Base-by-base conservation (phyloP, 768 basidiomycete species). In the Rhodotorula paludigena region DNA sequence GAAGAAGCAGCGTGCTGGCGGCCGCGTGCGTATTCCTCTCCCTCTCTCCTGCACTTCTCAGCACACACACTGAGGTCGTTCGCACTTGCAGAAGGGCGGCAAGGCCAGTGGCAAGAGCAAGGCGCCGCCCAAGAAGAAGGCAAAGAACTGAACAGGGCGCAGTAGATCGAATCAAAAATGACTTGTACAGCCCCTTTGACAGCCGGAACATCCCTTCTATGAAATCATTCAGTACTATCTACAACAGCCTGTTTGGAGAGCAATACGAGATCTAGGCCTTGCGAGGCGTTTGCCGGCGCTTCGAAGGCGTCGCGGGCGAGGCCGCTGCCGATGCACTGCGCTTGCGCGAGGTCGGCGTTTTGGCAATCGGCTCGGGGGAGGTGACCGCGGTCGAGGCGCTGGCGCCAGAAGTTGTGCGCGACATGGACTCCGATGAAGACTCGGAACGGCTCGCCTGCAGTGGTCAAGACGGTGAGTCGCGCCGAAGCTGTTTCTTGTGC, bases 1-100 rank as follows among this genome's bases (percentile, higher is more conserved):
- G 44, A 54, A 54, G 61, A 62, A 62, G 52, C 52, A 62, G 61
- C 61, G 61, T 10, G 60, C n/a, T 2, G 61, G 61, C 20, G 61
- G 52, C 12, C 23, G 35, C 23, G 61, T 62, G 20, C 52, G 61
- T 53, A 6, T 16, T 28, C 15, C n/a, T 28, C 6, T 45, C 5
- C n/a, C 25, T 53, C 32, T 4, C 20, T 20, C 33, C 35, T 18
- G 1, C 48, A 20, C 21, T 28, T n/a, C 41, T 6, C 30, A 7
- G 5, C 32, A 4, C 10, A 25, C 25, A 6, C 21, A 21, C 35
- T 52, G 60, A 62, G 20, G 7, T 20, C 32, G 21, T 6, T 10
- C 21, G 1, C 11, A 3, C 7, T 23, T 15, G 36, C 47, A 63
- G 62, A 63, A 63, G 62, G 62, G 54, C 44, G 62, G 62, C 36